Conservation (phyloP, 768 basidiomycete genomes). For the Pulveroboletus sp. region DNA sequence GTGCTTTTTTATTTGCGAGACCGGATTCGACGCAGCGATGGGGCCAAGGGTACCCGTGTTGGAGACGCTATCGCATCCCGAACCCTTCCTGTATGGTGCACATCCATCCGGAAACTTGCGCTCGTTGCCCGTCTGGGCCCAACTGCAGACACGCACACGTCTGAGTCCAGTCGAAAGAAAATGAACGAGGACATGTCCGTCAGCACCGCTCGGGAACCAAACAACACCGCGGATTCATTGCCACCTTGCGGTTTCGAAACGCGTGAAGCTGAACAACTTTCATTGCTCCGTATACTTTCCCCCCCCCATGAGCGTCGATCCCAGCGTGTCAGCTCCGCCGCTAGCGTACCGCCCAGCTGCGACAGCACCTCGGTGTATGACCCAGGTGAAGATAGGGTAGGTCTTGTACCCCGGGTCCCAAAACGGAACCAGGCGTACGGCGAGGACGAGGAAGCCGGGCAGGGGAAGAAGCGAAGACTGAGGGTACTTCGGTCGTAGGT, state of each 20-base stretch:
- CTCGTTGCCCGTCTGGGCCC: background rate
- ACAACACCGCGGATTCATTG: slow-evolving; percentile 13
- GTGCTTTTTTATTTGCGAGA: slow-evolving; percentile 1
- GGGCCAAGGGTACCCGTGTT: slow-evolving; percentile 20
- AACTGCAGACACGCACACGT: background rate
- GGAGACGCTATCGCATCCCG: background rate
- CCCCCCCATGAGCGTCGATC: slow-evolving; percentile 11
- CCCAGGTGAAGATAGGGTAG: background rate
- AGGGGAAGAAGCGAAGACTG: slow-evolving; percentile 4
- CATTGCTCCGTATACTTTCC: background rate
- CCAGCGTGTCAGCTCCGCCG: background rate
- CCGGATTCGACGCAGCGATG: background rate
- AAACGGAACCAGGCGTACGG: background rate
- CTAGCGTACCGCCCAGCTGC: background rate
- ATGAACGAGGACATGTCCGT: slow-evolving; percentile 7
- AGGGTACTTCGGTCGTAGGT: slow-evolving; percentile 1
- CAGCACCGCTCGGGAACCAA: slow-evolving; percentile 6
- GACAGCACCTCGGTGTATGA: background rate
- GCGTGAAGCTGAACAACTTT: slow-evolving; percentile 9
- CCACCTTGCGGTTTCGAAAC: background rate
- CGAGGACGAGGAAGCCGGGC: background rate
- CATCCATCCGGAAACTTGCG: background rate
- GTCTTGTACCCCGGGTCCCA: slow-evolving; percentile 3
- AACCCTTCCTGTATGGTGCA: background rate
- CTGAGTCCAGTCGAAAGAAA: background rate